Percentiles rank a stretch among this genome's conserved stretches.
These are phyloP conservation scores for Capronia coronata DNA, from an alignment of 2,329 filamentous ascomycete genomes.

Conservation along the genomic window DNA sequence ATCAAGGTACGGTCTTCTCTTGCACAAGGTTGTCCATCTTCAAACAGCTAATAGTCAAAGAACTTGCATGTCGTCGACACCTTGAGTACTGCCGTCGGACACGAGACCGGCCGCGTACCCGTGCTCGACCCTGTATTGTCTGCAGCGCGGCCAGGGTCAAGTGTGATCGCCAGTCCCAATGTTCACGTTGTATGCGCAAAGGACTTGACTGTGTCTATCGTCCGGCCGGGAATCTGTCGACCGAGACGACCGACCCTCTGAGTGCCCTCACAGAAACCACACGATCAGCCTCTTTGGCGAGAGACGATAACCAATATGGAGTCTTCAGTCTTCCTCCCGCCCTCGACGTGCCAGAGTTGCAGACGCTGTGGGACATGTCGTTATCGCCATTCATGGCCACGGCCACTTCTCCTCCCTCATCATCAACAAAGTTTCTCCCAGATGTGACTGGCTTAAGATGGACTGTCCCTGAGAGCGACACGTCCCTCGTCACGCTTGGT, in stretches of 20 bases:
- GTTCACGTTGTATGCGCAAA: background rate
- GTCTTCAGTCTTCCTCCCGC: background rate
- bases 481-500: too few species aligned
- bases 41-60: background rate
- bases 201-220: background rate
- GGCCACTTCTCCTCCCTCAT: too few species aligned
- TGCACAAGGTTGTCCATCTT: background rate
- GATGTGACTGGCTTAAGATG: too few species aligned
- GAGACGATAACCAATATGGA: background rate
- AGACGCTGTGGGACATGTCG: background rate
- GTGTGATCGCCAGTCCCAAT: background rate
- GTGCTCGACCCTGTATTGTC: background rate
- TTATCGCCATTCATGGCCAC: background rate
- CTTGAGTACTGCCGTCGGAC: background rate
- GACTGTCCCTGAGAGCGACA: too few species aligned
- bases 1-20: background rate
- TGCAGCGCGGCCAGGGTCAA: background rate
- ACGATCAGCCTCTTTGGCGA: background rate
- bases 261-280: background rate
- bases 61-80: background rate
- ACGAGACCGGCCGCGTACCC: background rate
- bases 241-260: background rate
- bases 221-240: background rate
- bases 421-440: too few species aligned
- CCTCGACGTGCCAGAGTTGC: background rate